Conservation (phyloP, 352 stramenopile species). For the Pythium coloratum region DNA sequence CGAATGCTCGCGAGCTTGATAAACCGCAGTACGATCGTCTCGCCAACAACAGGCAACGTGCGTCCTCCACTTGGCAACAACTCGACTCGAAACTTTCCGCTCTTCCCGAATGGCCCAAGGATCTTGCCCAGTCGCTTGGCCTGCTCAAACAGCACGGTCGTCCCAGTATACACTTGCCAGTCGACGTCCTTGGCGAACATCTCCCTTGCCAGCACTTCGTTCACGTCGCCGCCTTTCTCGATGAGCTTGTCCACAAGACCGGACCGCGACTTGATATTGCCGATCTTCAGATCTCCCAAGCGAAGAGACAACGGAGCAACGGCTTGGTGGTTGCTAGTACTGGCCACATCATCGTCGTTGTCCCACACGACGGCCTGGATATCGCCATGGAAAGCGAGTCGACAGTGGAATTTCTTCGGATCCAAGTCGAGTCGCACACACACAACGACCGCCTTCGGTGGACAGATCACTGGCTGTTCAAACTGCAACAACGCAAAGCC, state of each 20-base stretch:
- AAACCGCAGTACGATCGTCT: conserved; percentile 59
- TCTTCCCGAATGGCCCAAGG: conserved; percentile 77
- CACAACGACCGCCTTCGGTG: conserved; percentile 50
- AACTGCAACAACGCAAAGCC: conserved; percentile 71
- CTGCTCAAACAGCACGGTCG: conserved; percentile 48
- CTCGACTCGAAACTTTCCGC: conserved; percentile 70
- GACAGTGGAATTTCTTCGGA: conserved; percentile 57
- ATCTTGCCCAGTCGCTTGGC: conserved; percentile 46
- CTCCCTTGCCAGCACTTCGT: conserved; percentile 56
- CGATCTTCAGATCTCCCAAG: conserved; percentile 48
- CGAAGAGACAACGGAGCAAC: conserved; percentile 10
- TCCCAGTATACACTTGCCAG: conserved; percentile 57
- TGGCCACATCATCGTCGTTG: conserved; percentile 1
- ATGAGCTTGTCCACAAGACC: conserved; percentile 65
- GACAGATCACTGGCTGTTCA: conserved; percentile 63
- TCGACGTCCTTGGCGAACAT: conserved; percentile 81
- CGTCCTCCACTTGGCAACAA: conserved; percentile 26
- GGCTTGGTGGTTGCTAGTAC: neutral
- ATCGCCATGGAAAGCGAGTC: conserved; percentile 69
- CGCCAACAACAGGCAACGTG: conserved; percentile 30
- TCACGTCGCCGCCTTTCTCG: conserved; percentile 10
- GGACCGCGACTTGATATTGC: conserved; percentile 56
- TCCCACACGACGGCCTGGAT: conserved; percentile 44
- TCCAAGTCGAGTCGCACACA: conserved; percentile 77
- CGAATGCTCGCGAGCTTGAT: conserved; percentile 53